Evolutionary conservation across 768 basidiomycete species (phyloP).

Genomic region (Gymnopilus junonius): DNA sequence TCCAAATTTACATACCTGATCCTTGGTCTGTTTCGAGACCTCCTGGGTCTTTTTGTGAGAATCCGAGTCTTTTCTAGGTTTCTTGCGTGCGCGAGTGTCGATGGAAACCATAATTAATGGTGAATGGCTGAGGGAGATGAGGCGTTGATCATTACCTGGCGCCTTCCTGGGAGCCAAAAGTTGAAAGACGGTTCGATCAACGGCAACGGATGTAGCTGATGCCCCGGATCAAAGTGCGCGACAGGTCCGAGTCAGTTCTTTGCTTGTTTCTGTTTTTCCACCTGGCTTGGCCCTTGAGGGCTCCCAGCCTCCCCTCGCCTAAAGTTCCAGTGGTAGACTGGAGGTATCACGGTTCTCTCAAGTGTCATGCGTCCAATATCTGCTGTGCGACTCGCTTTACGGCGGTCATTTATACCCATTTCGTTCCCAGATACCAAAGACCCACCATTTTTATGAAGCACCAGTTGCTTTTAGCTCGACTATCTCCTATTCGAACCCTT

Average conservation of each 20-base stretch:
- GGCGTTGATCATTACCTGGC: conserved; percentile 15
- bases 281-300: no score
- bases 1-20: not conserved
- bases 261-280: no score
- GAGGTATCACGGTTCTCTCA: no score
- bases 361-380: no score
- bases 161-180: conserved; percentile 8
- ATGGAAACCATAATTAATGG: conserved; percentile 15
- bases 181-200: not conserved
- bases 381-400: no score
- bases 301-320: no score
- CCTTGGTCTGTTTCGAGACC: conserved; percentile 1
- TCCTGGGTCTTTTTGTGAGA: conserved; percentile 12
- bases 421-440: no score
- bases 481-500: no score
- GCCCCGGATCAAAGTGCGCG: not conserved
- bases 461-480: no score
- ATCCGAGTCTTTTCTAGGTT: conserved; percentile 17
- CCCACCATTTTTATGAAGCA: no score
- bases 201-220: not conserved
- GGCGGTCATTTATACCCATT: no score
- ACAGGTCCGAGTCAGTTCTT: not conserved
- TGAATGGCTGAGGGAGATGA: conserved; percentile 4
- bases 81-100: conserved; percentile 23
- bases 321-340: no score